Conservation (phyloP, 2,329 filamentous ascomycete species). For the Tolypocladium tundrense region DNA sequence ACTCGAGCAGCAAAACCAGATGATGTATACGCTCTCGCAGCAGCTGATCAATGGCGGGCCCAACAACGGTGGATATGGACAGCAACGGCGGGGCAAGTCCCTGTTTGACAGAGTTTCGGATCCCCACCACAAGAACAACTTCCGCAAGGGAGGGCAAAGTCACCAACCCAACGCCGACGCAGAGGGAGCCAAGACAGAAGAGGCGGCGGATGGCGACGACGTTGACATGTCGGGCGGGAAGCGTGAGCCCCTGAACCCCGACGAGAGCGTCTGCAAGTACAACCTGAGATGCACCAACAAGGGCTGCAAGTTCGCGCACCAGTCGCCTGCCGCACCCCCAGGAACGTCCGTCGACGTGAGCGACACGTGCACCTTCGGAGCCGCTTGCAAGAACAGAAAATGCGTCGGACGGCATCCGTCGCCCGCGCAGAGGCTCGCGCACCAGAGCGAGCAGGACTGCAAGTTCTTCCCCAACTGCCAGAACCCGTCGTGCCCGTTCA, state of each 20-base stretch:
- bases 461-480: slow-evolving; percentile 88
- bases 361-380: slow-evolving; percentile 75
- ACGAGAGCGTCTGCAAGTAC: slow-evolving; percentile 73
- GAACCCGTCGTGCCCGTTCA: slow-evolving; percentile 79
- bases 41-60: slow-evolving; percentile 44
- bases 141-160: slow-evolving; percentile 37
- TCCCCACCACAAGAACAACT: slow-evolving; percentile 33
- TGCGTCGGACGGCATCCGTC: slow-evolving; percentile 89
- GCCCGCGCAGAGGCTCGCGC: slow-evolving; percentile 66
- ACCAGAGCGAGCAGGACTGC: slow-evolving; percentile 79
- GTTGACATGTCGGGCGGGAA: slow-evolving; percentile 48
- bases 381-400: slow-evolving; percentile 91
- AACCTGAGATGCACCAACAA: slow-evolving; percentile 81
- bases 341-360: slow-evolving; percentile 67
- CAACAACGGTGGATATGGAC: slow-evolving; percentile 30
- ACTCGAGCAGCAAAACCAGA: slow-evolving; percentile 76
- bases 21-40: slow-evolving; percentile 69
- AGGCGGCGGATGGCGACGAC: slow-evolving; percentile 40
- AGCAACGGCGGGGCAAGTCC: slow-evolving; percentile 42
- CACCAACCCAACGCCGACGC: slow-evolving; percentile 25
- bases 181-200: slow-evolving; percentile 23
- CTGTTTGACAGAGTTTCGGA: slow-evolving; percentile 65
- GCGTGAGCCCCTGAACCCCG: slow-evolving; percentile 45
- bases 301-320: slow-evolving; percentile 88
- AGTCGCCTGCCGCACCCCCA: slow-evolving; percentile 79